These are phyloP conservation scores for Blastomyces parvus DNA, from an alignment of 2,329 filamentous ascomycete genomes.

Conservation along the genomic window DNA sequence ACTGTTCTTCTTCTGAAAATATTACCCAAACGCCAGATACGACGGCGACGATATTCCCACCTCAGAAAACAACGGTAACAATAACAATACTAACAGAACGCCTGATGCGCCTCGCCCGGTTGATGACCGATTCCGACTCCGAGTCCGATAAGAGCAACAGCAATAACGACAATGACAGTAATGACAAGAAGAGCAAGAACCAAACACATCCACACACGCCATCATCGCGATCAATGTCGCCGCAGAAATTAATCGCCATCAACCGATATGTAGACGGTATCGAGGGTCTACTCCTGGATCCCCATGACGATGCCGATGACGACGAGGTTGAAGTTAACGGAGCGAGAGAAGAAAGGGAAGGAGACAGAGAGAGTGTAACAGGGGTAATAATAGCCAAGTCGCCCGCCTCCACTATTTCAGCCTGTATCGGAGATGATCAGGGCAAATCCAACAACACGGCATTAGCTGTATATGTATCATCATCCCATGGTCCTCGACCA, in stretches of 20 bases:
- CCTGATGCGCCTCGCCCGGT: constrained; percentile 26
- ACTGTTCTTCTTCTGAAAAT: constrained; percentile 5
- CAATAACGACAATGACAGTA: background rate
- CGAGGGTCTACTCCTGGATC: constrained; percentile 24
- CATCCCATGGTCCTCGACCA: background rate
- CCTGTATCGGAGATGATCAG: background rate
- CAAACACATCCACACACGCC: background rate
- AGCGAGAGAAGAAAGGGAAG: background rate
- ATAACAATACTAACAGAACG: constrained; percentile 22
- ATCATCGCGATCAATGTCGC: background rate
- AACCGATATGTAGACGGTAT: constrained; percentile 26
- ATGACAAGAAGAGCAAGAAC: background rate
- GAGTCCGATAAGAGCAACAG: background rate
- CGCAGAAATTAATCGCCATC: constrained; percentile 3
- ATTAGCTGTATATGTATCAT: background rate
- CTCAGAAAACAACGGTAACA: constrained; percentile 12
- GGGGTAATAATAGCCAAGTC: background rate
- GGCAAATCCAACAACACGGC: background rate
- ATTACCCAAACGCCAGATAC: constrained; percentile 17
- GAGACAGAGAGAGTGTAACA: background rate
- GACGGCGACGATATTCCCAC: constrained; percentile 9
- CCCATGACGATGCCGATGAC: constrained; percentile 7
- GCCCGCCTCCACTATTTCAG: background rate
- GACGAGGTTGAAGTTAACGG: background rate
- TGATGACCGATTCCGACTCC: constrained; percentile 19